Evolutionary conservation across 2,329 filamentous ascomycete species (phyloP).

Genomic region (Rhinocladiella similis): DNA sequence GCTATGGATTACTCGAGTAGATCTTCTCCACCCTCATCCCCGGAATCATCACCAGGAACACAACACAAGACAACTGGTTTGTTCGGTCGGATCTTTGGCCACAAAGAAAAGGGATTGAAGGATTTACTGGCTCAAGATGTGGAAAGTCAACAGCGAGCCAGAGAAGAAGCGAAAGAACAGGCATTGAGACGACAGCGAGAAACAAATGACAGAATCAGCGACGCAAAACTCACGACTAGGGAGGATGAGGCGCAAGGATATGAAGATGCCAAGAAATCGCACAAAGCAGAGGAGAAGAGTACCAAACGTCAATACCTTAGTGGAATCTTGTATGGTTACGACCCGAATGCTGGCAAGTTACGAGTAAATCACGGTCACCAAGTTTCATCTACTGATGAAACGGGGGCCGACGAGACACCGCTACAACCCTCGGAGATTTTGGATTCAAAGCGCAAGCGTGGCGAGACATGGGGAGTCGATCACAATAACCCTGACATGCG

Average conservation of each 20-base stretch:
- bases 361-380: neutral
- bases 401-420: neutral
- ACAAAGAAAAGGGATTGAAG: neutral
- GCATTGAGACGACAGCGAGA: conserved; percentile 6
- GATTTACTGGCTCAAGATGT: neutral
- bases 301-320: conserved; percentile 30
- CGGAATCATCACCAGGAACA: neutral
- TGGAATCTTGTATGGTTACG: conserved; percentile 22
- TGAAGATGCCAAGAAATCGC: conserved; percentile 29
- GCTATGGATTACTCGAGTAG: neutral
- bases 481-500: neutral
- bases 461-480: neutral
- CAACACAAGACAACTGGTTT: neutral
- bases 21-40: neutral
- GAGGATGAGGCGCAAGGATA: conserved; percentile 7
- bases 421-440: neutral
- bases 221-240: conserved; percentile 8
- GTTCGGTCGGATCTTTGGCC: neutral
- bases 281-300: conserved; percentile 45
- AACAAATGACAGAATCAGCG: neutral
- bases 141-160: neutral
- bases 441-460: neutral
- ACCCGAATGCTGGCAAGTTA: conserved; percentile 25
- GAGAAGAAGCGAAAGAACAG: conserved; percentile 1
- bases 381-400: too few relatives aligned